Conservation (phyloP, 1,284 basidiomycete genomes). For the Ganoderma sinense region DNA sequence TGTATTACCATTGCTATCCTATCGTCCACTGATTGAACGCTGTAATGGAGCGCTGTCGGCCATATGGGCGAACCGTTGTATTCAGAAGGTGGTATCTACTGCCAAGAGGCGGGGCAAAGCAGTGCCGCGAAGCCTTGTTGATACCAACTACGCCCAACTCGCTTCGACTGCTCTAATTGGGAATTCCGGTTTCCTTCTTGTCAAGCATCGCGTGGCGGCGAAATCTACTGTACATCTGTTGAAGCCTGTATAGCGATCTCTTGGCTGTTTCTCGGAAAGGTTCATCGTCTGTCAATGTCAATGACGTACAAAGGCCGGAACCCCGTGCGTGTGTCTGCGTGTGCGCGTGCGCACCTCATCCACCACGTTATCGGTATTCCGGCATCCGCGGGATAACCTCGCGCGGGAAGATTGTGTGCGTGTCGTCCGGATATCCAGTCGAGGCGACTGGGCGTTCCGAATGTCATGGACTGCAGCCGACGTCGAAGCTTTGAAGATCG, state of each 20-base stretch:
- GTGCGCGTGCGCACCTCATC: background rate
- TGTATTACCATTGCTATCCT: background rate
- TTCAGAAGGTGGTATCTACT: background rate
- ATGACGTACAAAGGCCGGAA: background rate
- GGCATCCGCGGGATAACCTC: background rate
- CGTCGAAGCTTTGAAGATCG: background rate
- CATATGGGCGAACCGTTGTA: background rate
- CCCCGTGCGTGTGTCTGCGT: background rate
- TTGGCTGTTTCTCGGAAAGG: background rate
- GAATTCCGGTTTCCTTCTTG: background rate
- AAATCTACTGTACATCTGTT: background rate
- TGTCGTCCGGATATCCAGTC: background rate
- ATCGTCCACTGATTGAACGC: background rate
- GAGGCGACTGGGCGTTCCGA: background rate
- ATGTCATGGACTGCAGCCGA: background rate
- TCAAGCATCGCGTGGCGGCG: background rate
- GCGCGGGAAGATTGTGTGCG: background rate
- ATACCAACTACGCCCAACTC: background rate
- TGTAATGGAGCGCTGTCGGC: background rate
- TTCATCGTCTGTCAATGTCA: background rate
- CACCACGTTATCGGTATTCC: background rate
- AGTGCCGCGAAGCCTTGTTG: background rate
- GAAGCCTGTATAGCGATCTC: background rate
- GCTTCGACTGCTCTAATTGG: background rate
- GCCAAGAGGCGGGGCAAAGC: background rate